Evolutionary conservation across 2,329 filamentous ascomycete genomes (phyloP), one percentile per base, ranked within the genome.

Genomic region (Penicillium sp.): DNA sequence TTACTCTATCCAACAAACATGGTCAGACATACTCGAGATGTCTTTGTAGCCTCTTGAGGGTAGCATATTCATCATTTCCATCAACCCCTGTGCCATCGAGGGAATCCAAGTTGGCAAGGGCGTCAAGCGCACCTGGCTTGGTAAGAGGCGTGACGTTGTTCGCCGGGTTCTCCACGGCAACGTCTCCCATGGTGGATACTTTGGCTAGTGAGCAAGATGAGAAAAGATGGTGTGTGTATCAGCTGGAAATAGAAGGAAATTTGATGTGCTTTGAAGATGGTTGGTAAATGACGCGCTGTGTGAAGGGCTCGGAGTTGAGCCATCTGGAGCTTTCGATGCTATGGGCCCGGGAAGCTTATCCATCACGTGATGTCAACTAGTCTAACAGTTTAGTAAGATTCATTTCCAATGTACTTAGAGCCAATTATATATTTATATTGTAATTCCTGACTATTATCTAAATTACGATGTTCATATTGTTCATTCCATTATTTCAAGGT

Each of bases 11-110:
- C 11, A 31, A 41, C 19, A 28, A 14, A 41, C 30, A 31, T 16
- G 47, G 33, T 36, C 8, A 25, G 48, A 73, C 85, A 67, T 84
- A 97, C 87, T 99, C 94, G 67, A 97, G 80, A 80, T 97, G 92
- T 73, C 93, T 84, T 78, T 99, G 93, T 62, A 97, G 85, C 81
- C 95, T 94, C 83, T 99, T 99, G 76, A 97, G 83, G 38, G 88
- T 91, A 50, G 90, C 91, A 76, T 99, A 99, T 74, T 97, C 93
- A 75, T 97, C 93, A 63, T 86, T 89, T 47, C 87, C 88, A 69
- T 96, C 91, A 53, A 85, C 85, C 16, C 86, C 84, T 59, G 91
- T 81, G 58, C 91, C 91, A 76, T 97, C 93, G 62, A 97, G 86
- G 65, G 88, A 88, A 73, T 96, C 91, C 76, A 96, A 88, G 75